Percentiles rank a stretch among this genome's conserved stretches.
Conservation (phyloP, 495 filamentous ascomycete genomes). For the Thozetella sp. region DNA sequence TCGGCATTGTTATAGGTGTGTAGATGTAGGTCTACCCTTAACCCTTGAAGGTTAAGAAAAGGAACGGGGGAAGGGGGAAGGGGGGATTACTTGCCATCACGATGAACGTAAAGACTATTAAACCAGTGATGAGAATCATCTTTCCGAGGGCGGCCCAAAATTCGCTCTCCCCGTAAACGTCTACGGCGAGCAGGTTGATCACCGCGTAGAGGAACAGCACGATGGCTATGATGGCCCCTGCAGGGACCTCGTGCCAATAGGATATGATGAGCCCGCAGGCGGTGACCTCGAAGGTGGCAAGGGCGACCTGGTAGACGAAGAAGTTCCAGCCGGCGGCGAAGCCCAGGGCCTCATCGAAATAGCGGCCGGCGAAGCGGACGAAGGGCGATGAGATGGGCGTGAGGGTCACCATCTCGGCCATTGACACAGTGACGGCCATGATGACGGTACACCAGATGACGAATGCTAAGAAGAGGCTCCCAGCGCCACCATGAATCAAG, state of each 20-base stretch:
- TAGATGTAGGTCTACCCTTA: no score
- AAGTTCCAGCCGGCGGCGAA: slow-evolving; percentile 76
- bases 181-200: slow-evolving; percentile 64
- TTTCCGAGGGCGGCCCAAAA: slow-evolving; percentile 71
- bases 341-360: slow-evolving; percentile 73
- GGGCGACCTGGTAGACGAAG: slow-evolving; percentile 67
- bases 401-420: slow-evolving; percentile 84
- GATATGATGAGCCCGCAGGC: slow-evolving; percentile 69
- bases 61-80: no score
- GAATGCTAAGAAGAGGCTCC: slow-evolving; percentile 75
- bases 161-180: slow-evolving; percentile 60
- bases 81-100: no score
- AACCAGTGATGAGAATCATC: slow-evolving; percentile 65
- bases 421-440: slow-evolving; percentile 64
- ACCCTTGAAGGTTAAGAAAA: no score
- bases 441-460: slow-evolving; percentile 72
- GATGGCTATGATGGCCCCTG: slow-evolving; percentile 61
- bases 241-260: slow-evolving; percentile 69
- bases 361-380: slow-evolving; percentile 79
- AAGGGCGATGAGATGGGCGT: slow-evolving; percentile 83
- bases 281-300: slow-evolving; percentile 73
- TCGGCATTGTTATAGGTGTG: no score
- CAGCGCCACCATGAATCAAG: slow-evolving; percentile 72
- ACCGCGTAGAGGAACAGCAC: slow-evolving; percentile 60
- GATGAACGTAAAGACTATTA: slow-evolving; percentile 72